Percentiles rank a stretch among this genome's conserved stretches.
Conservation (phyloP, 345 rosid species). For the Eucalyptus lansdowneana region DNA sequence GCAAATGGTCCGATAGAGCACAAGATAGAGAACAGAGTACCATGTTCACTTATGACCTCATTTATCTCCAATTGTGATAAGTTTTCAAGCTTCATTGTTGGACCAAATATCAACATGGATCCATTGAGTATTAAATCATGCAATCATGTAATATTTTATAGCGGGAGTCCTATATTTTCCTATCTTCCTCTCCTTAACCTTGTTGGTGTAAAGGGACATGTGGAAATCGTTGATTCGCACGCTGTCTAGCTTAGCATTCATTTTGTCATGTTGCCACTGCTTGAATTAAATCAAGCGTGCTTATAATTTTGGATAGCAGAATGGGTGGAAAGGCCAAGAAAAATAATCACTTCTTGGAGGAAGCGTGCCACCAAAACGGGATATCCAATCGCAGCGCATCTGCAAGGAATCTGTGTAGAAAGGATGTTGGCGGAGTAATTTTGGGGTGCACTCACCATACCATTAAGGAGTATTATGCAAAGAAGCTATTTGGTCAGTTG, state of each 20-base stretch:
- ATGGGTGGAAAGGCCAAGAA: background rate
- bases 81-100: background rate
- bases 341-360: background rate
- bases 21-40: background rate
- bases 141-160: background rate
- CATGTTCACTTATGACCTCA: background rate
- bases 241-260: background rate
- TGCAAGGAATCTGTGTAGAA: conserved; percentile 24
- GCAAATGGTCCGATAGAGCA: background rate
- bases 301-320: background rate
- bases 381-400: background rate
- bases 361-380: background rate
- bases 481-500: conserved; percentile 46
- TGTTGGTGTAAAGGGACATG: background rate
- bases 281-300: background rate
- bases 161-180: background rate
- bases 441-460: conserved; percentile 50
- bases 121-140: background rate
- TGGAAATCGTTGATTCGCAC: background rate
- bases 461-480: conserved; percentile 25
- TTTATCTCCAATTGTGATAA: background rate
- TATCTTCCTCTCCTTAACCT: background rate
- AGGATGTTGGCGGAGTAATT: conserved; percentile 35
- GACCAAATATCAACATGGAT: background rate
- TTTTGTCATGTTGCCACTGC: background rate